These are phyloP conservation scores for Funneliformis geosporum DNA, from an alignment of 192 early-diverging fungal species.

Conservation along the genomic window DNA sequence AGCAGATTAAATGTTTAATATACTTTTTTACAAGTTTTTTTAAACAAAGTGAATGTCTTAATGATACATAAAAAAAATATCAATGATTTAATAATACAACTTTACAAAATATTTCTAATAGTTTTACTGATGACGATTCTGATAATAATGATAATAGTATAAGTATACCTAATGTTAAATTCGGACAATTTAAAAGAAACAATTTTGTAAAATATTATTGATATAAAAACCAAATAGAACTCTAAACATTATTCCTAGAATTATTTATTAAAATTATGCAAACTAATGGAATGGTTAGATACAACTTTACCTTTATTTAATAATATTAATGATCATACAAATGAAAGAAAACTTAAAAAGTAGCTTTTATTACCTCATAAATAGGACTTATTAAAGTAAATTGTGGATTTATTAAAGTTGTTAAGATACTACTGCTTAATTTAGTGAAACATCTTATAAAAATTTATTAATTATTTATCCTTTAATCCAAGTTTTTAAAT, in stretches of 20 bases:
- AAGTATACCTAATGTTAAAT: no score
- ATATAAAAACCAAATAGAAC: background rate
- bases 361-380: background rate
- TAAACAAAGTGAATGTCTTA: no score
- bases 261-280: background rate
- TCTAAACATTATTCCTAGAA: background rate
- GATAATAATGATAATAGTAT: no score
- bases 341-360: background rate
- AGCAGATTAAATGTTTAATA: no score
- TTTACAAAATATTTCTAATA: no score
- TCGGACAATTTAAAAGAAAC: no score
- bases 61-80: no score
- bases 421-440: background rate
- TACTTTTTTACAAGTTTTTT: no score
- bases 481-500: background rate
- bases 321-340: background rate
- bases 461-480: conserved; percentile 6
- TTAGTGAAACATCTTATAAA: background rate
- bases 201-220: background rate
- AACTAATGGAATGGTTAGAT: background rate
- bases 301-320: background rate
- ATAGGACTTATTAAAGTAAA: background rate
- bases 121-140: no score
- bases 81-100: no score
- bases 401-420: background rate